Base-by-base conservation (phyloP, 768 basidiomycete genomes). In the Xerocomus potaroensis region DNA sequence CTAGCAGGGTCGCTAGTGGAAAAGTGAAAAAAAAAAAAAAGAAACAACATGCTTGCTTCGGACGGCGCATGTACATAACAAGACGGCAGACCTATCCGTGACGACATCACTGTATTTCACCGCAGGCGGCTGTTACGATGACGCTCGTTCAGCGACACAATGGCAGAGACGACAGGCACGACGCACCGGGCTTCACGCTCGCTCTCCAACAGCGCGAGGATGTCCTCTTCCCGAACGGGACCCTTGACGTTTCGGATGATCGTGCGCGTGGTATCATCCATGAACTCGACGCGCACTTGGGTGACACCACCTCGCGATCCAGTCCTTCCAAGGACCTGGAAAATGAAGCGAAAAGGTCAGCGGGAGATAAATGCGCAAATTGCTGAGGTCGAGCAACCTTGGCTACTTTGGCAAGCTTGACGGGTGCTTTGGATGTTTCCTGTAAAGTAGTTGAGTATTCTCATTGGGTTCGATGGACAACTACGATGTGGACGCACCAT, bases 161-260 rank as follows among this genome's bases (percentile, higher is more conserved):
- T 10, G 23, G 14, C 22, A 10, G 5, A 24, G 2, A 14, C 9
- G 1, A 15, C 18, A 11, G n/a, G 16, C 8, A 16, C 1, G 24
- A 27, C 29, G 14, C 64, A 96, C 96, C 96, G 91, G 62, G 96
- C 96, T 78, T 99, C 96, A 73, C 96, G 91, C 74, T 99, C 96
- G 68, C 87, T 88, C 78, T 99, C 96, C 65, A 98, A 77, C 56
- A 99, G 77, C 58, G 94, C 92, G 52, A 99, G 79, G 64, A 98
- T 96, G 69, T 99, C 96, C 70, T 93, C 81, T 72, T 92, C 87
- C 54, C 91, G 77, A 50, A 98, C 94, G 51, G 96, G 95, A 1
- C 96, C 96, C 73, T 98, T 98, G 58, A 98, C 95, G 75, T 99
- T 99, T 43, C 95, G 90, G 72, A 97, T 95, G 71, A 99, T 96